Evolutionary conservation across 2,329 filamentous ascomycete genomes (phyloP).

Genomic region (Aspergillus arachidicola): DNA sequence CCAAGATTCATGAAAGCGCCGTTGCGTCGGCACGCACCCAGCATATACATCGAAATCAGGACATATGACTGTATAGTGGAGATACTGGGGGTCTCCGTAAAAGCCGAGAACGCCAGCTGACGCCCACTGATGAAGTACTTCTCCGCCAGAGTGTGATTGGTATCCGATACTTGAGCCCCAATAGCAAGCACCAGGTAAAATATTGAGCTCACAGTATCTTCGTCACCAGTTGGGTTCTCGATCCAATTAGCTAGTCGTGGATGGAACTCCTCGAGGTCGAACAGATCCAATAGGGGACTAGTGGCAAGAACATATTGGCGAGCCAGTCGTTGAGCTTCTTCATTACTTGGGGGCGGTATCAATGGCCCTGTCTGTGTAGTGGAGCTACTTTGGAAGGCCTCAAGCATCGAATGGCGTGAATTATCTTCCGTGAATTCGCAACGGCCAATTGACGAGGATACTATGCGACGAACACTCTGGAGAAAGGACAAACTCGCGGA

Average conservation of each 20-base stretch:
- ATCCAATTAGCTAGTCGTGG: constrained; percentile 43
- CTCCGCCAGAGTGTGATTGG: constrained; percentile 46
- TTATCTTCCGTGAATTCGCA: constrained; percentile 46
- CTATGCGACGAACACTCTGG: constrained; percentile 55
- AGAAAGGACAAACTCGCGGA: constrained; percentile 57
- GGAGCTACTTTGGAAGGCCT: constrained; percentile 40
- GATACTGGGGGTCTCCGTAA: constrained; percentile 53
- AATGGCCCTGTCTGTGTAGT: constrained; percentile 33
- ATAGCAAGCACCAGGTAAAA: constrained; percentile 57
- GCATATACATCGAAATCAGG: constrained; percentile 56
- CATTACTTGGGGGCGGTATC: constrained; percentile 34
- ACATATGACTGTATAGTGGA: constrained; percentile 56
- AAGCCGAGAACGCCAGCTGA: constrained; percentile 48
- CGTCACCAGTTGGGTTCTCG: constrained; percentile 36
- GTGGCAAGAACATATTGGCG: constrained; percentile 50
- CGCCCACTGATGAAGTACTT: constrained; percentile 52
- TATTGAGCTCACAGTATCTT: constrained; percentile 50
- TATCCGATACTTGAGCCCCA: constrained; percentile 47
- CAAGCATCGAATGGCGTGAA: constrained; percentile 46
- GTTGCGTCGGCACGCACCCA: constrained; percentile 55
- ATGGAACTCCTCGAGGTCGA: constrained; percentile 49
- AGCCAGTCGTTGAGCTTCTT: constrained; percentile 46
- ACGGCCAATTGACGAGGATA: constrained; percentile 49
- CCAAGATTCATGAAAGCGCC: constrained; percentile 57
- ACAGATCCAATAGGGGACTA: constrained; percentile 53